Evolutionary conservation across 495 filamentous ascomycete species (phyloP).

Genomic region (Chaetomium tenue): DNA sequence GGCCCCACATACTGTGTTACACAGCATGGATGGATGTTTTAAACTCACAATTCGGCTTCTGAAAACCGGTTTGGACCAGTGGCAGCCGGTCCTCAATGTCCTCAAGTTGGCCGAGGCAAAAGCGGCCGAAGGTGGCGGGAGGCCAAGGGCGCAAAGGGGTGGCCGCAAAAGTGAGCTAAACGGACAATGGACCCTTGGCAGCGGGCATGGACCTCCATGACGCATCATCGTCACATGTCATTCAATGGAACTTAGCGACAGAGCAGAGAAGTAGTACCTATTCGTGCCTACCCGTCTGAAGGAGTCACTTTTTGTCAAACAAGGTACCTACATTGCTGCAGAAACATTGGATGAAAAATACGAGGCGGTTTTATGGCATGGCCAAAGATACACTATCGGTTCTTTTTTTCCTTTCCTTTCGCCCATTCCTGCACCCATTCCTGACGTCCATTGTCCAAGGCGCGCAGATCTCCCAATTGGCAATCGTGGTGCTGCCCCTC

Average conservation of each 20-base stretch:
- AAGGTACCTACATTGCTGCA: background rate
- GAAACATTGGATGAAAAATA: background rate
- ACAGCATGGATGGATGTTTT: no score
- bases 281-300: no score
- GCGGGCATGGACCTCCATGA: slow-evolving; percentile 13
- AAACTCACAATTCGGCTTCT: no score
- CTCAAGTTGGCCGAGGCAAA: slow-evolving; percentile 28
- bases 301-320: background rate
- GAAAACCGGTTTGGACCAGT: no score
- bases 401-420: background rate
- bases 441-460: slow-evolving; percentile 25
- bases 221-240: slow-evolving; percentile 30
- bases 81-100: no score
- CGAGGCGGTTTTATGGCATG: no score
- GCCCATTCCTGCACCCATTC: slow-evolving; percentile 13
- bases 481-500: slow-evolving; percentile 5
- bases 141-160: slow-evolving; percentile 1
- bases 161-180: background rate
- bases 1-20: background rate
- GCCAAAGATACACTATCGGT: no score
- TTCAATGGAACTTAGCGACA: no score
- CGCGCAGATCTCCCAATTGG: slow-evolving; percentile 28
- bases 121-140: slow-evolving; percentile 18
- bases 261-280: no score
- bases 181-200: background rate